Conservation (phyloP, 2,329 filamentous ascomycete species). For the Pestalotiopsis sp. region DNA sequence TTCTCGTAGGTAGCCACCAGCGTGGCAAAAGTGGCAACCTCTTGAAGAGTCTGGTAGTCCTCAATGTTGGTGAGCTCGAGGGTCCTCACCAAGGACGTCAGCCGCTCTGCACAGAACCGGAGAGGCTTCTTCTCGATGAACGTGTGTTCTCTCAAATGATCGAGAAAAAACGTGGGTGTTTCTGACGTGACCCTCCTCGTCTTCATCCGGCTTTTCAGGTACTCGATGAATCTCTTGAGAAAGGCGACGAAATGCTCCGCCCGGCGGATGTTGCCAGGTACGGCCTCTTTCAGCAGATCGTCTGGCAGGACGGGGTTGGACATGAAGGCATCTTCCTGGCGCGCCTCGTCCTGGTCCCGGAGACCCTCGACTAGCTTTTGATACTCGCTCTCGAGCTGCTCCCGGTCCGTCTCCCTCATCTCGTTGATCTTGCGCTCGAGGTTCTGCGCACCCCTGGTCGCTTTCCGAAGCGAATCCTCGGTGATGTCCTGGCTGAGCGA, state of each 20-base stretch:
- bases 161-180: conserved; percentile 89
- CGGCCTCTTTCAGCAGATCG: conserved; percentile 90
- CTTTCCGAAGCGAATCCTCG: conserved; percentile 89
- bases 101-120: conserved; percentile 88
- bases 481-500: conserved; percentile 95
- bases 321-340: conserved; percentile 96
- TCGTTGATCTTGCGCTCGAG: conserved; percentile 88
- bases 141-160: conserved; percentile 90
- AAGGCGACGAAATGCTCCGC: conserved; percentile 97
- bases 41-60: conserved; percentile 94
- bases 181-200: conserved; percentile 96
- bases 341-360: conserved; percentile 81
- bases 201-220: conserved; percentile 97
- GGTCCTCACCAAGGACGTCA: conserved; percentile 92
- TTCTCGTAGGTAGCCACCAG: conserved; percentile 96
- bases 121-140: conserved; percentile 97
- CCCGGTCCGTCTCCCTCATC: conserved; percentile 93
- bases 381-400: conserved; percentile 94
- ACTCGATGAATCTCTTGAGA: conserved; percentile 94
- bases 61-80: conserved; percentile 97
- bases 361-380: conserved; percentile 92
- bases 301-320: conserved; percentile 92
- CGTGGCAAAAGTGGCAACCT: conserved; percentile 96
- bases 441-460: conserved; percentile 86
- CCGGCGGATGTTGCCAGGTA: conserved; percentile 92